Evolutionary conservation across 805 yeast species (phyloP).

Genomic region (Spathaspora sp.): DNA sequence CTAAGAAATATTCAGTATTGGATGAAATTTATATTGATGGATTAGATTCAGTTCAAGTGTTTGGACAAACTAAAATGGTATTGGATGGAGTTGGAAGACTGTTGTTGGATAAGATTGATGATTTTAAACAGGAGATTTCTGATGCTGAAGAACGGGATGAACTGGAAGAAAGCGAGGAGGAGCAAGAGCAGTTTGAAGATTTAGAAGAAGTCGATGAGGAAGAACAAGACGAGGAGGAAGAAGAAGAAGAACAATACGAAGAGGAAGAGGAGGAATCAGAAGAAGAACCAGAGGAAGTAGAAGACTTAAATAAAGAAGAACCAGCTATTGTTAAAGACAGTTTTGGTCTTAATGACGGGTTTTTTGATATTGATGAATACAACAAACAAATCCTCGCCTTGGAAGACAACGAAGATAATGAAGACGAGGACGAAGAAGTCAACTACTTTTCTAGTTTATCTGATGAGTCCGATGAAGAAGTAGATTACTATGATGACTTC

Average conservation of each 20-base stretch:
- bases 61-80: slow-evolving; percentile 88
- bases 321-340: slow-evolving; percentile 38
- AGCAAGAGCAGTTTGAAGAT: slow-evolving; percentile 51
- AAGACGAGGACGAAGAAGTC: slow-evolving; percentile 23
- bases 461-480: slow-evolving; percentile 45
- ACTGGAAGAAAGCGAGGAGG: slow-evolving; percentile 32
- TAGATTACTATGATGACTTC: slow-evolving; percentile 63
- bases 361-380: slow-evolving; percentile 82
- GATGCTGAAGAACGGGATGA: slow-evolving; percentile 51
- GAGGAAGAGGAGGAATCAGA: slow-evolving; percentile 2
- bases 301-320: slow-evolving; percentile 10
- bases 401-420: slow-evolving; percentile 34
- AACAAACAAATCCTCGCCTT: slow-evolving; percentile 68
- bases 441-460: slow-evolving; percentile 37
- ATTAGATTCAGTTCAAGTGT: slow-evolving; percentile 83
- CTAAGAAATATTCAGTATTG: slow-evolving; percentile 54
- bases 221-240: slow-evolving; percentile 1
- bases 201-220: slow-evolving; percentile 20
- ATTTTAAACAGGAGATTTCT: slow-evolving; percentile 42
- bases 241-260: slow-evolving; percentile 2
- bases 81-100: slow-evolving; percentile 72
- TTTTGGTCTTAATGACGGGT: slow-evolving; percentile 74
- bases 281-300: slow-evolving; percentile 8
- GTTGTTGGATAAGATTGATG: slow-evolving; percentile 55
- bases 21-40: slow-evolving; percentile 86